Percentiles rank a stretch among this genome's conserved stretches.
Conservation (phyloP, 495 filamentous ascomycete genomes). For the Cercophora sp. region DNA sequence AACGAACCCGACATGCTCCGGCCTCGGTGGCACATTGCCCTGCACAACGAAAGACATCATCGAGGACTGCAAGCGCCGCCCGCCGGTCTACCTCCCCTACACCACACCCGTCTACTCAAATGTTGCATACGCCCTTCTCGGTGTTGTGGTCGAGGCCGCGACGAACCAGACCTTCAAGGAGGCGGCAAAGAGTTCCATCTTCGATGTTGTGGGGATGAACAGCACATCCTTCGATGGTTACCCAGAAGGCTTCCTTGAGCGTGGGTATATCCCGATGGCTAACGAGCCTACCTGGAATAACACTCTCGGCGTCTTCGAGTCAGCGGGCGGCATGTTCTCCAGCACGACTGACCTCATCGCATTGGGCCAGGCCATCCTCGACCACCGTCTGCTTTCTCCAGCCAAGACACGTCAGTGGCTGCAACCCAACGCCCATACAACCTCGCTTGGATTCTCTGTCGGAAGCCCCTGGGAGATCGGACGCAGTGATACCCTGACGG, state of each 20-base stretch:
- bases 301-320: slow-evolving; percentile 36
- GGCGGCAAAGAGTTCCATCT: slow-evolving; percentile 31
- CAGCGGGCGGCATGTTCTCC: slow-evolving; percentile 26
- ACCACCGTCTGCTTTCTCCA: slow-evolving; percentile 38
- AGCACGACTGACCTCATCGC: slow-evolving; percentile 49
- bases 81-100: neutral
- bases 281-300: slow-evolving; percentile 38
- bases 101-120: slow-evolving; percentile 38
- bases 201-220: slow-evolving; percentile 38
- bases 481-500: slow-evolving; percentile 30
- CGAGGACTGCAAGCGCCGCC: neutral
- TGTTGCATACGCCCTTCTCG: slow-evolving; percentile 35
- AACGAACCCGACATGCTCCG: slow-evolving; percentile 21
- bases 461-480: slow-evolving; percentile 58
- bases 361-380: slow-evolving; percentile 49
- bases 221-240: slow-evolving; percentile 14
- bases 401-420: slow-evolving; percentile 51
- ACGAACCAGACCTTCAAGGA: slow-evolving; percentile 29
- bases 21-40: slow-evolving; percentile 24
- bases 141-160: slow-evolving; percentile 35
- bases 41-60: slow-evolving; percentile 22
- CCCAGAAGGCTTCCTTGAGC: slow-evolving; percentile 24
- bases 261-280: slow-evolving; percentile 38
- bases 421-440: slow-evolving; percentile 48
- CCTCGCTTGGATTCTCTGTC: slow-evolving; percentile 37